phyloP scores from a whole-genome alignment of 208 protist genomes.

The Jaenimonas drosophilae region DNA sequence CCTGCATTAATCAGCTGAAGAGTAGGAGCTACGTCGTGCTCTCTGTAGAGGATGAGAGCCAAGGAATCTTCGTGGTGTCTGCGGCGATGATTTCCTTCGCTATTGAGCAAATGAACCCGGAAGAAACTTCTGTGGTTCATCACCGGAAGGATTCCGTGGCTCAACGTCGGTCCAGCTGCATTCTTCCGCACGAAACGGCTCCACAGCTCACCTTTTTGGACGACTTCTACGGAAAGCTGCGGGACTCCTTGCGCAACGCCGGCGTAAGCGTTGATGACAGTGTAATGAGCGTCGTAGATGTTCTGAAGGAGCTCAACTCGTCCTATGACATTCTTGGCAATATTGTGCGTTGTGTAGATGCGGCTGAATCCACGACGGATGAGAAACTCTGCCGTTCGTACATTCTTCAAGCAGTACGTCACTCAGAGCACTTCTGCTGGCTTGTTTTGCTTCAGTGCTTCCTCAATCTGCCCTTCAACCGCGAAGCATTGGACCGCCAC shows the following conservation, averaged over 20 bases:
- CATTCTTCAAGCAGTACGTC: constrained; percentile 12
- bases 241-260: constrained; percentile 2
- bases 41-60: no score
- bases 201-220: constrained; percentile 8
- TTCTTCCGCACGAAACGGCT: background rate
- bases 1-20: no score
- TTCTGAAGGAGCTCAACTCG: constrained; percentile 5
- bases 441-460: constrained; percentile 55
- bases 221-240: constrained; percentile 8
- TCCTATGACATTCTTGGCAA: constrained; percentile 10
- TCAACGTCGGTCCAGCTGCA: no score
- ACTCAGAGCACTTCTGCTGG: constrained; percentile 46
- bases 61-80: no score
- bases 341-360: constrained; percentile 9
- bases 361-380: constrained; percentile 10
- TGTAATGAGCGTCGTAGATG: constrained; percentile 2
- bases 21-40: no score
- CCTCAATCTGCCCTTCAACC: constrained; percentile 16
- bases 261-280: constrained; percentile 6
- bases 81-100: no score
- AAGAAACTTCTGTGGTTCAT: no score
- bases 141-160: no score
- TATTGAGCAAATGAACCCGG: no score
- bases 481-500: background rate
- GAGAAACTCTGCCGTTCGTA: constrained; percentile 4